Evolutionary conservation across 257 asterid species (phyloP), one percentile per base, ranked within the genome.

Genomic region (Plectranthus barbatus): DNA sequence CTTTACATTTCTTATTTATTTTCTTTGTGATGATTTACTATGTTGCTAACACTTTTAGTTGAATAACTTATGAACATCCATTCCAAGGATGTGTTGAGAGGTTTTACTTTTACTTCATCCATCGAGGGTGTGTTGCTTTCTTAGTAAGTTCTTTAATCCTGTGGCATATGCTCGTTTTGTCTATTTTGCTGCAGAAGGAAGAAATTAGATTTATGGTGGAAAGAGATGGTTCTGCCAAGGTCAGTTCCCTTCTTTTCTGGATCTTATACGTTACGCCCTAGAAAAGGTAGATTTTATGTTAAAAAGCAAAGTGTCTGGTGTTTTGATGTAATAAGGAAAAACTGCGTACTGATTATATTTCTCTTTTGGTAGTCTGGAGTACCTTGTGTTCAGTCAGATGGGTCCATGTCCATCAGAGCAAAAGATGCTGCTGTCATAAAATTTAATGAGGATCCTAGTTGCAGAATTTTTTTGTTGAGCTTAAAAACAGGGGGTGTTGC

Each of bases 401-500:
- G 98, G 74, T 86, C 97, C 61, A 92, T 92, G 97, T 51, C 93
- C 19, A 79, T 84, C 82, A 74, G 61, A 56, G 93, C 95, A 31
- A 84, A 95, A 79, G 97, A 92, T 64, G 66, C 81, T 51, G 98
- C 98, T 50, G 86, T 92, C 39, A 81, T 76, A 69, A 81, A 57
- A 75, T 92, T 92, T 71, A 83, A 83, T 0, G 83, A 80, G 39
- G 98, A 92, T 70, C 82, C 97, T 57, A 60, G 72, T 60, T 92
- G 97, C 88, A 85, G 93, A 82, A 83, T 92, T 42, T 88, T 92
- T 53, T 83, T 92, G 10, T 80, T 92, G 95, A 86, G 98, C 81
- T 79, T 92, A 74, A 88, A 92, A 78, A 95, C 98, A 6, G 98
- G 97, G 63, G 98, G 98, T 46, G 95, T 91, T 51, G 98, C 98